Conservation (phyloP, 441 rosid species). For the Hura crepitans region DNA sequence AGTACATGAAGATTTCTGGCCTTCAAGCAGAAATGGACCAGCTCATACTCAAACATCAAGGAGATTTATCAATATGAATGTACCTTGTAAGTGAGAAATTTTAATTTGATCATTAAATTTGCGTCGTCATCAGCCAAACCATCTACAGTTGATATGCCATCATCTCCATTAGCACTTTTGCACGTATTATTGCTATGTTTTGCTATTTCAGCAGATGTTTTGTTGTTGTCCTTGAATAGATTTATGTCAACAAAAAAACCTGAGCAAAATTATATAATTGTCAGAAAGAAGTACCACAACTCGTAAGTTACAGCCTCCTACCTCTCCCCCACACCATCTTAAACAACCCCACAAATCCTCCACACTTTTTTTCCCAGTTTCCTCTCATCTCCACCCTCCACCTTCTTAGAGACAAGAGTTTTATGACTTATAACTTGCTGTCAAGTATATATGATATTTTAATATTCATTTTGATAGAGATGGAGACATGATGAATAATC, state of each 20-base stretch:
- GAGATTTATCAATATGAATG: not conserved
- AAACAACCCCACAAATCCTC: not conserved
- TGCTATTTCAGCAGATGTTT: slow-evolving; percentile 48
- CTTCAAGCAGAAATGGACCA: slow-evolving; percentile 1
- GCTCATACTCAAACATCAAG: not conserved
- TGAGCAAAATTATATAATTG: slow-evolving; percentile 27
- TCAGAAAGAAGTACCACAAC: slow-evolving; percentile 12
- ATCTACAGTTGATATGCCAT: slow-evolving; percentile 34
- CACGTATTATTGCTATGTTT: slow-evolving; percentile 31
- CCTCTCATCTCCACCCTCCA: not conserved
- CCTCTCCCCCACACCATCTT: not conserved
- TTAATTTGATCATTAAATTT: slow-evolving; percentile 88
- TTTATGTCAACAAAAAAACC: slow-evolving; percentile 92
- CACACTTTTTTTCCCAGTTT: not conserved
- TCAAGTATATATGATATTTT: not conserved
- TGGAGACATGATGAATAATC: not conserved
- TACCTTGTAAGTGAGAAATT: slow-evolving; percentile 95
- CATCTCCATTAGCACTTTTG: slow-evolving; percentile 40
- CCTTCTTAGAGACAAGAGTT: not conserved
- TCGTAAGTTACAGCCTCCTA: not conserved
- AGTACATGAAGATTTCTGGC: not conserved
- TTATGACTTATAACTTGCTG: not conserved
- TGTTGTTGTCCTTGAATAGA: slow-evolving; percentile 74
- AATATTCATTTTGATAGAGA: not conserved
- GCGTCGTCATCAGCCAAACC: slow-evolving; percentile 86